Percentiles rank a stretch among this genome's conserved stretches.
Evolutionary conservation across 2,329 filamentous ascomycete species (phyloP).

Genomic region (Cladosporium sp.): DNA sequence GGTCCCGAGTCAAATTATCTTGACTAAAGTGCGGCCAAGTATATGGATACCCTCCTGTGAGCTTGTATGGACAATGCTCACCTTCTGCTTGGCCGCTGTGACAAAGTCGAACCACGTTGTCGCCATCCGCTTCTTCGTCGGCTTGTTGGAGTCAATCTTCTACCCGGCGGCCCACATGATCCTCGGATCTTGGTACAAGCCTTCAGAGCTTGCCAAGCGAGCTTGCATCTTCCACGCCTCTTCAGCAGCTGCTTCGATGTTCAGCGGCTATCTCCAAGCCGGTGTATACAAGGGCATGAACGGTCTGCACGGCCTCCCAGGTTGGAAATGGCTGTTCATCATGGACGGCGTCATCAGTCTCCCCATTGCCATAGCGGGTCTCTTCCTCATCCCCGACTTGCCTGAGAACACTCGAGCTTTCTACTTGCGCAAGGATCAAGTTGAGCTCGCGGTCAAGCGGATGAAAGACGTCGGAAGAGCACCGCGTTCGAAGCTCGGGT

Average conservation of each 20-base stretch:
- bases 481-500: slow-evolving; percentile 36
- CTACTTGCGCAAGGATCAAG: slow-evolving; percentile 32
- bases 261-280: slow-evolving; percentile 54
- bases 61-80: slow-evolving; percentile 48
- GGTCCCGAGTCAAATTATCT: slow-evolving; percentile 46
- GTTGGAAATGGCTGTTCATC: slow-evolving; percentile 51
- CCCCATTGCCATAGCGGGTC: slow-evolving; percentile 49
- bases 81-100: slow-evolving; percentile 40
- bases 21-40: slow-evolving; percentile 46
- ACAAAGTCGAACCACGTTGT: slow-evolving; percentile 44
- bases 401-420: slow-evolving; percentile 49
- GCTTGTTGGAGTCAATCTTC: slow-evolving; percentile 47
- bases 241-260: slow-evolving; percentile 43
- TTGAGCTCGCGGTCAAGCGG: slow-evolving; percentile 42
- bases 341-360: slow-evolving; percentile 53
- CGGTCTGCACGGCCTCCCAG: slow-evolving; percentile 40
- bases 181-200: slow-evolving; percentile 47
- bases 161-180: slow-evolving; percentile 53
- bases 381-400: slow-evolving; percentile 47
- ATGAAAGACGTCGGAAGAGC: slow-evolving; percentile 50
- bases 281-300: slow-evolving; percentile 45
- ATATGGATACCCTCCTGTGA: slow-evolving; percentile 49
- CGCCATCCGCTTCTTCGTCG: slow-evolving; percentile 47
- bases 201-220: slow-evolving; percentile 49
- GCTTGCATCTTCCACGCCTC: slow-evolving; percentile 51